Conservation (phyloP, 257 asterid species). For the Oldenlandia corymbosa region DNA sequence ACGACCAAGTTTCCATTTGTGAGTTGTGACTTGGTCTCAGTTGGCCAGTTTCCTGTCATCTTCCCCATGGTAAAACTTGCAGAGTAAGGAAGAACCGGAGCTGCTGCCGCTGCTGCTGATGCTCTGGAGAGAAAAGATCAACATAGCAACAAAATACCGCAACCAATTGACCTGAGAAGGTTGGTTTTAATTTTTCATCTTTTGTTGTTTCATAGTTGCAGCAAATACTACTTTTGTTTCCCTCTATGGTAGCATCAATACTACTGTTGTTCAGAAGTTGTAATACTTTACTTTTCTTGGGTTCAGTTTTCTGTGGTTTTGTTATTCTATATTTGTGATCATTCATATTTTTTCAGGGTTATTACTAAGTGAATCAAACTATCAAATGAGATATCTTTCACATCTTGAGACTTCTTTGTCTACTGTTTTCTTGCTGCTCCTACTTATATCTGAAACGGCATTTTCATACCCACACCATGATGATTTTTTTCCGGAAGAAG, state of each 20-base stretch:
- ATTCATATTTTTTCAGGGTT: not conserved
- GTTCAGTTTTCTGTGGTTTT: not conserved
- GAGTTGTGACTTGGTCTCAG: too few relatives aligned
- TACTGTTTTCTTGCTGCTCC: not conserved
- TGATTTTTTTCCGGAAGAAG: not conserved
- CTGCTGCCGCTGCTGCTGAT: not conserved
- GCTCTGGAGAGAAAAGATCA: not conserved
- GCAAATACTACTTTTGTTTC: not conserved
- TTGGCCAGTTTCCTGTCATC: too few relatives aligned
- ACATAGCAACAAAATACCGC: not conserved
- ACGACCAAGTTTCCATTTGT: too few relatives aligned
- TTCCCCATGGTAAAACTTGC: too few relatives aligned
- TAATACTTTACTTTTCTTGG: not conserved
- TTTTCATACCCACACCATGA: slow-evolving; percentile 11
- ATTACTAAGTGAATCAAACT: not conserved
- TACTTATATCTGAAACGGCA: not conserved
- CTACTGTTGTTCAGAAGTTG: too few relatives aligned
- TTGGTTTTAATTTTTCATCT: not conserved
- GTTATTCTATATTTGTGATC: not conserved
- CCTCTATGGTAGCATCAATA: too few relatives aligned
- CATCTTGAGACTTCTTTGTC: not conserved
- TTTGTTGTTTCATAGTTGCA: not conserved
- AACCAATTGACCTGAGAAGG: not conserved
- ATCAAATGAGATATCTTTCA: slow-evolving; percentile 4
- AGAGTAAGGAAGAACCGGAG: too few relatives aligned